Percentiles rank a stretch among this genome's conserved stretches.
Conservation (phyloP, 106 monocot species). For the Phalaenopsis equestris region DNA sequence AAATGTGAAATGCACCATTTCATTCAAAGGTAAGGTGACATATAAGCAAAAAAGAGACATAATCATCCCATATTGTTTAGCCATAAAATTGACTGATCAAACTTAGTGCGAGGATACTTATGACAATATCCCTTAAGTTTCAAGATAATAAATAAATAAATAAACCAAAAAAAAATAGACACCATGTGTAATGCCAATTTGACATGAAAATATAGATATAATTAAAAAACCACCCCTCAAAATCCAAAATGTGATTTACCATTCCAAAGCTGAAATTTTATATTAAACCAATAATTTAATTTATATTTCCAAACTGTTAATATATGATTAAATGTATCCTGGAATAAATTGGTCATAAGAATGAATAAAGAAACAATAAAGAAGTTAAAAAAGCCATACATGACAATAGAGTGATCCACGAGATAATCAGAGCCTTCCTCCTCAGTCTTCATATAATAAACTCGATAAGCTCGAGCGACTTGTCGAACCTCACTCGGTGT, state of each 20-base stretch:
- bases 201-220: too few species aligned
- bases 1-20: too few species aligned
- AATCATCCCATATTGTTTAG: too few species aligned
- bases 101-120: too few species aligned
- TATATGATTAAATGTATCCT: neutral
- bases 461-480: constrained; percentile 87
- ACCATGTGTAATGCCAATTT: too few species aligned
- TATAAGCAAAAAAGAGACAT: too few species aligned
- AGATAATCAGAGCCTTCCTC: constrained; percentile 91
- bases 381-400: constrained; percentile 31
- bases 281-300: neutral
- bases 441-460: constrained; percentile 98
- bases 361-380: neutral
- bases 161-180: too few species aligned
- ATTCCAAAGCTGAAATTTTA: neutral
- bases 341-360: neutral
- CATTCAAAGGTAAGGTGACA: too few species aligned
- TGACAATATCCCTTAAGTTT: too few species aligned
- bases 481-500: constrained; percentile 50
- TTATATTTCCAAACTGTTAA: neutral
- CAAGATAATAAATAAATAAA: too few species aligned
- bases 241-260: neutral
- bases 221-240: too few species aligned
- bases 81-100: too few species aligned
- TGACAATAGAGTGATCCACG: constrained; percentile 97